phyloP scores from a whole-genome alignment of 495 filamentous ascomycete species.

The Neurospora hispaniola region DNA sequence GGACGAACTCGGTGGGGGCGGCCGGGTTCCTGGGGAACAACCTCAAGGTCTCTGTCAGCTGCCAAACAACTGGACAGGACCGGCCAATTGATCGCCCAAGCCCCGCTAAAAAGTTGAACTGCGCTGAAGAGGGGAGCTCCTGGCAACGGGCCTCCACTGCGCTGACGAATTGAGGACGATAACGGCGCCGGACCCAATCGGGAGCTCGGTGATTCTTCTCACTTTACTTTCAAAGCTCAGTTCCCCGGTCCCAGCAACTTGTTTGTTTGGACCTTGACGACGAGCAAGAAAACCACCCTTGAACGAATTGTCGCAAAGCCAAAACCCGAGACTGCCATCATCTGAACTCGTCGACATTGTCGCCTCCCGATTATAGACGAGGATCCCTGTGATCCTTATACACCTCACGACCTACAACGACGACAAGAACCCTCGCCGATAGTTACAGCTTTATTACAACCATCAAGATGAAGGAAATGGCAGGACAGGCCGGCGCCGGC shows the following conservation, averaged over 20 bases:
- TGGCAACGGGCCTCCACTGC: not conserved
- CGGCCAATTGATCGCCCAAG: not conserved
- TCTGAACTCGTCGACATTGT: not conserved
- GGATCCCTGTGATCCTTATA: not conserved
- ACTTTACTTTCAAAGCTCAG: not conserved
- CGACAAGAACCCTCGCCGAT: slow-evolving; percentile 3
- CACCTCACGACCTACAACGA: not conserved
- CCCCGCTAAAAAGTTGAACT: not conserved
- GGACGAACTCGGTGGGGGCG: not conserved
- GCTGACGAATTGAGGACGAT: not conserved
- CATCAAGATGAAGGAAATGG: slow-evolving; percentile 4
- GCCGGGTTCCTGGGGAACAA: not conserved
- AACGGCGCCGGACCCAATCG: not conserved
- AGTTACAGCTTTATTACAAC: not conserved
- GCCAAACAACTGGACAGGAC: not conserved
- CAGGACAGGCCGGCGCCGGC: slow-evolving; percentile 2
- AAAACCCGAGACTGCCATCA: not conserved
- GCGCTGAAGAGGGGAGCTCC: not conserved
- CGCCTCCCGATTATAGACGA: not conserved
- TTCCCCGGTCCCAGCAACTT: not conserved
- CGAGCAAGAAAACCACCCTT: not conserved
- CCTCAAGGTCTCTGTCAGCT: not conserved
- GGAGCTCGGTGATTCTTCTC: not conserved
- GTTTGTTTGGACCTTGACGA: not conserved
- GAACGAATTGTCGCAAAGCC: not conserved